Evolutionary conservation across 108 stramenopile species (phyloP).

Genomic region (Stephanodiscus triporus): DNA sequence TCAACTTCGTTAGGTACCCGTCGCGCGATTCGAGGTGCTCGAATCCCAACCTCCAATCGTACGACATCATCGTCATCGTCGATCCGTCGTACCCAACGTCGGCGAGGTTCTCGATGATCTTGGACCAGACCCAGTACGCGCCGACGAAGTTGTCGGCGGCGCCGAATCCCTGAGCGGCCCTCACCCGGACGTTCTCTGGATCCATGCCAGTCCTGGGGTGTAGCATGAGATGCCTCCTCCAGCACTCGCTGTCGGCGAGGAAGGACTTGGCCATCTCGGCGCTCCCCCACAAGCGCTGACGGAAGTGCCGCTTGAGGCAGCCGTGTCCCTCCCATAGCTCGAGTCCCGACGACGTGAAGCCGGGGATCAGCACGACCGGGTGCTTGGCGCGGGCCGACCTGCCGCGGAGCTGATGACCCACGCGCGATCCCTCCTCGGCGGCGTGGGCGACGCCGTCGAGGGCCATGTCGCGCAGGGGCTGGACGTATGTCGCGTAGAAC

Average conservation of each 20-base stretch:
- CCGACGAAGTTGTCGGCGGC: conserved; percentile 88
- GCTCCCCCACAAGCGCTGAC: conserved; percentile 86
- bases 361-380: conserved; percentile 87
- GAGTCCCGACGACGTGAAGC: conserved; percentile 86
- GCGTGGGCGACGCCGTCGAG: conserved; percentile 33
- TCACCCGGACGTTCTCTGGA: conserved; percentile 70
- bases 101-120: conserved; percentile 83
- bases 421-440: conserved; percentile 14
- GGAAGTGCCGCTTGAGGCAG: conserved; percentile 80
- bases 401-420: conserved; percentile 33
- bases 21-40: conserved; percentile 82
- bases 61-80: conserved; percentile 81
- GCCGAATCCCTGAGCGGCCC: conserved; percentile 84
- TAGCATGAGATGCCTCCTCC: conserved; percentile 76
- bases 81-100: conserved; percentile 85
- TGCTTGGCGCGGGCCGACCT: conserved; percentile 65
- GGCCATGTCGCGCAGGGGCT: conserved; percentile 37
- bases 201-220: conserved; percentile 82
- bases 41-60: conserved; percentile 89
- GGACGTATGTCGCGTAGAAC: conserved; percentile 31
- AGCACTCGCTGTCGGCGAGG: conserved; percentile 79
- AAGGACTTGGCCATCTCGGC: conserved; percentile 67
- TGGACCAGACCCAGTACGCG: conserved; percentile 79
- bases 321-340: conserved; percentile 89
- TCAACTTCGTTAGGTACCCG: conserved; percentile 83